A percentile compares a stretch with the other conserved stretches of the same genome.
phyloP scores from a whole-genome alignment of 495 filamentous ascomycete species.

The Collariella sp. region DNA sequence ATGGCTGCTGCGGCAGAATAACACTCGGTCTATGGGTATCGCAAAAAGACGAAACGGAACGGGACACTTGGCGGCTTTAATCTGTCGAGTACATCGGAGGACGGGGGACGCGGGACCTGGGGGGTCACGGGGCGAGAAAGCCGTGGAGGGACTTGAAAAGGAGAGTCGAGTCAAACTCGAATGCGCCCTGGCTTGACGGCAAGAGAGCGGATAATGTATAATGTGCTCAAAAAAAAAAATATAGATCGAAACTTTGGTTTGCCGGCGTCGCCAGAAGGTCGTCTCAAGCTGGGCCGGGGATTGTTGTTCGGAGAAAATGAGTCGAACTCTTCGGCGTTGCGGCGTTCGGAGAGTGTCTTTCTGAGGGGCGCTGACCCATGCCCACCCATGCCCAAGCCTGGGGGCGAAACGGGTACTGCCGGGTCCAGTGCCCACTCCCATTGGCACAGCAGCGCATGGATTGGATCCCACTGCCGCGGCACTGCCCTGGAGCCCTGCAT shows the following conservation, averaged over 20 bases:
- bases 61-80: neutral
- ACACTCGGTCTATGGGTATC: neutral
- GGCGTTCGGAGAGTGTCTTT: neutral
- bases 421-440: constrained; percentile 1
- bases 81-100: constrained; percentile 5
- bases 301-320: neutral
- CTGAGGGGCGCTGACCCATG: constrained; percentile 1
- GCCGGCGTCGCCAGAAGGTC: neutral
- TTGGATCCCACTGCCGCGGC: constrained; percentile 15
- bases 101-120: neutral
- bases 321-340: neutral
- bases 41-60: neutral
- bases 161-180: neutral
- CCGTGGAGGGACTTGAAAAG: too few species aligned
- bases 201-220: neutral
- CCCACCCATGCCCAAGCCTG: too few species aligned
- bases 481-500: constrained; percentile 7
- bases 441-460: neutral
- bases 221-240: too few species aligned
- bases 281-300: neutral
- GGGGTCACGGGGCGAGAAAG: neutral
- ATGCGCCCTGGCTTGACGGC: neutral
- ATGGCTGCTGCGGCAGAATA: neutral
- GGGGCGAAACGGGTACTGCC: constrained; percentile 11
- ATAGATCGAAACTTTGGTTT: too few species aligned